A percentile compares a stretch with the other conserved stretches of the same genome.
These are phyloP conservation scores for Antrodiella citrinella DNA, from an alignment of 768 basidiomycete genomes.

Conservation along the genomic window DNA sequence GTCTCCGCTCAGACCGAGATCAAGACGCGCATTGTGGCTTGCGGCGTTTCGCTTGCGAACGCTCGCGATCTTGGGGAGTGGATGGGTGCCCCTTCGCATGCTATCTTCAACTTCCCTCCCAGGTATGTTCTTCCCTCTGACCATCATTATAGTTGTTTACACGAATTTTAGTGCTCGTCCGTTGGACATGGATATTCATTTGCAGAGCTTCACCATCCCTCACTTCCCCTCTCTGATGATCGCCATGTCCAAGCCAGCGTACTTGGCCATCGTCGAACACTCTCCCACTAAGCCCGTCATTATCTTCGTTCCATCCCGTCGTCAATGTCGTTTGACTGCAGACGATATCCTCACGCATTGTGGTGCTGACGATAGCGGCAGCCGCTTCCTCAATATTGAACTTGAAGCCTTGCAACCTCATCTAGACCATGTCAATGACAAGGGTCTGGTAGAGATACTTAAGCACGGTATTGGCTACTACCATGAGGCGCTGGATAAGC, in stretches of 20 bases:
- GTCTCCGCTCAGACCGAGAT: conserved; percentile 90
- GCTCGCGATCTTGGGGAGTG: conserved; percentile 95
- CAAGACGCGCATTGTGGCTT: conserved; percentile 91
- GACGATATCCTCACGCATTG: conserved; percentile 88
- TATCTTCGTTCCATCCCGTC: conserved; percentile 85
- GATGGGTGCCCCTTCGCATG: conserved; percentile 91
- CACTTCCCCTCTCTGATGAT: conserved; percentile 99
- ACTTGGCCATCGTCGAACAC: conserved; percentile 85
- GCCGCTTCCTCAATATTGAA: conserved; percentile 87
- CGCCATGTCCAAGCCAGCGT: conserved; percentile 97
- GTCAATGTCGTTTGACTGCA: conserved; percentile 91
- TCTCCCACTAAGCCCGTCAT: conserved; percentile 83
- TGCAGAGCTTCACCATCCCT: conserved; percentile 93
- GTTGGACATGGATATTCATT: conserved; percentile 92
- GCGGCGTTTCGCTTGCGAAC: conserved; percentile 91
- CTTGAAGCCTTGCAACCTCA: conserved; percentile 78
- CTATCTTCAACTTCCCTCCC: conserved; percentile 96
- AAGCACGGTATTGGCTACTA: conserved; percentile 92
- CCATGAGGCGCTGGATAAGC: conserved; percentile 86
- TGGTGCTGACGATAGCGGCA: conserved; percentile 74
- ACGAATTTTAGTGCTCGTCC: conserved; percentile 69
- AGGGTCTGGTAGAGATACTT: conserved; percentile 67
- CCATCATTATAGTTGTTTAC: not conserved
- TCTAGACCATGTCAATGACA: conserved; percentile 76
- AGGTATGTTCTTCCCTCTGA: conserved; percentile 37